phyloP scores from a whole-genome alignment of 495 filamentous ascomycete species.

The Lepidopterella palustris region DNA sequence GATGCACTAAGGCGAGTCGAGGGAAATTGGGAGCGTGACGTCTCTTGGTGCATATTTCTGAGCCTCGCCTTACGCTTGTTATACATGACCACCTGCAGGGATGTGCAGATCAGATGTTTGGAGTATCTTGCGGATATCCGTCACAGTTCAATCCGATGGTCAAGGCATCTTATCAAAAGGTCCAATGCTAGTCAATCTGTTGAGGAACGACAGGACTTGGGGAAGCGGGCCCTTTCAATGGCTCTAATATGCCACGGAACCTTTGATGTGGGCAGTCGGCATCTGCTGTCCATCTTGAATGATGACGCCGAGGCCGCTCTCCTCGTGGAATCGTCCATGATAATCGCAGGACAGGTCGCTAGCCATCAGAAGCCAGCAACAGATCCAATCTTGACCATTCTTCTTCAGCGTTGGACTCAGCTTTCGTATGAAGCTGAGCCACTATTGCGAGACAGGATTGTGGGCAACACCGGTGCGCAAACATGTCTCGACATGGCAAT shows the following conservation, averaged over 20 bases:
- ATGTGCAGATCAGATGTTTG: slow-evolving; percentile 1
- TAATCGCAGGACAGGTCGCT: not conserved
- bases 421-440: not conserved
- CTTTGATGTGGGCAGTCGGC: not conserved
- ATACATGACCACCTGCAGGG: not conserved
- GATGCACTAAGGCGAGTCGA: slow-evolving; percentile 5
- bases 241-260: not conserved
- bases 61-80: slow-evolving; percentile 8
- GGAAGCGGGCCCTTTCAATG: not conserved
- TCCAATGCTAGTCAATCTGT: not conserved
- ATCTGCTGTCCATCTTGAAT: not conserved
- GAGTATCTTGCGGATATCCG: slow-evolving; percentile 5
- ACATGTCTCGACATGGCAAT: not conserved
- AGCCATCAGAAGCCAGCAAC: not conserved
- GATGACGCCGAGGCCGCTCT: not conserved
- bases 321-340: not conserved
- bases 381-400: not conserved
- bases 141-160: slow-evolving; percentile 2
- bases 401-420: not conserved
- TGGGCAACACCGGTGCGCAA: not conserved
- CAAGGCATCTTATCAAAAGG: not conserved
- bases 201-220: not conserved
- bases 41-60: slow-evolving; percentile 5
- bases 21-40: slow-evolving; percentile 14
- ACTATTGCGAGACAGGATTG: not conserved